Evolutionary conservation across 306 rosid species (phyloP).

Genomic region (Gleditsia sinensis): DNA sequence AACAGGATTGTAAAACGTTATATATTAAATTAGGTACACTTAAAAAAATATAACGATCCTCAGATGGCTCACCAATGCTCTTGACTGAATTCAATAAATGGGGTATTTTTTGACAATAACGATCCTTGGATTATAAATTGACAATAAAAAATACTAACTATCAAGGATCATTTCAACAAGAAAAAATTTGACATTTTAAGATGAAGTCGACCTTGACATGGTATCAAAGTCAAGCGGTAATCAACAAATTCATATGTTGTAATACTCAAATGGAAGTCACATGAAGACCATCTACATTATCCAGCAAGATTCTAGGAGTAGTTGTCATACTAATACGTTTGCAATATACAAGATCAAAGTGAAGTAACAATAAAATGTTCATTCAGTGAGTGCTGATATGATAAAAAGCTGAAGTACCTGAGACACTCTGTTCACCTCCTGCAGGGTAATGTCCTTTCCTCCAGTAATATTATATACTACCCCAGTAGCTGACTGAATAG

Average conservation of each 20-base stretch:
- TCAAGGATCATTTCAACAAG: too few relatives aligned
- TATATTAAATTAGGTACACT: neutral
- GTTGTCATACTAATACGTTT: neutral
- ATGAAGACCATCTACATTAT: neutral
- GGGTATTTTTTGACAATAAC: too few relatives aligned
- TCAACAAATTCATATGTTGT: neutral
- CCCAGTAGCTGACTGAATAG: constrained; percentile 97
- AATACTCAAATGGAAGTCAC: neutral
- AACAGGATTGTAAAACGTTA: neutral
- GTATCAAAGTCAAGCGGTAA: too few relatives aligned
- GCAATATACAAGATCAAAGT: constrained; percentile 22
- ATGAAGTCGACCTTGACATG: too few relatives aligned
- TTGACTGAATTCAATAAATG: constrained; percentile 4
- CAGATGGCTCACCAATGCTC: neutral
- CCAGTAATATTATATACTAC: constrained; percentile 97
- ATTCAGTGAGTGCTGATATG: constrained; percentile 20
- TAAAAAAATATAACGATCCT: neutral
- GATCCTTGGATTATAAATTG: too few relatives aligned
- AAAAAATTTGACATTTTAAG: too few relatives aligned
- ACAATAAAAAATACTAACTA: too few relatives aligned
- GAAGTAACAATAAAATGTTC: constrained; percentile 14
- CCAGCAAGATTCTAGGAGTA: neutral
- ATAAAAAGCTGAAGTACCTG: constrained; percentile 61
- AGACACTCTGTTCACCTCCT: constrained; percentile 96
- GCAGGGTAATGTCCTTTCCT: constrained; percentile 96